A percentile compares a stretch with the other conserved stretches of the same genome.
These are phyloP conservation scores for Turritis glabra DNA, from an alignment of 345 rosid species.

Conservation along the genomic window DNA sequence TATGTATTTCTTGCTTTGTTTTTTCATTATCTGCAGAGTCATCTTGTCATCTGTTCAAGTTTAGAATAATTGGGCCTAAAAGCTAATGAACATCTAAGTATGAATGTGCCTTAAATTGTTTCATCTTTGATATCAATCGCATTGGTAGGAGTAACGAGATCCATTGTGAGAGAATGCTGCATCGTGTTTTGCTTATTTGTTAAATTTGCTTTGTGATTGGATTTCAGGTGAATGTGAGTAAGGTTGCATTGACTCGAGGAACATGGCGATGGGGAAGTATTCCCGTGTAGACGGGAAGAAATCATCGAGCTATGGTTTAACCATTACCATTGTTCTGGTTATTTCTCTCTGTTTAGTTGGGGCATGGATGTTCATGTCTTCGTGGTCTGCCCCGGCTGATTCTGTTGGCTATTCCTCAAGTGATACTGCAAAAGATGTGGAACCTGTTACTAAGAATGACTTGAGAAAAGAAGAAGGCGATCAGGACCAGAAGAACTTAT, in stretches of 20 bases:
- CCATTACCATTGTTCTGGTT: conserved; percentile 50
- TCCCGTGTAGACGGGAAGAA: conserved; percentile 68
- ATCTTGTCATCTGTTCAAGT: neutral
- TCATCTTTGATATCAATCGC: too few species aligned
- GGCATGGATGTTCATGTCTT: conserved; percentile 77
- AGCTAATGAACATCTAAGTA: neutral
- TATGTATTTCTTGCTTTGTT: neutral
- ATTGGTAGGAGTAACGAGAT: conserved; percentile 5
- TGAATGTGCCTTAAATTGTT: too few species aligned
- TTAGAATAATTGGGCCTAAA: neutral
- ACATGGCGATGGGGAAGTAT: conserved; percentile 68
- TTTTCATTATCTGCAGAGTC: neutral
- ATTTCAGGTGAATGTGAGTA: conserved; percentile 30
- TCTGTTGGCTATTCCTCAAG: conserved; percentile 40
- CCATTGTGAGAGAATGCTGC: neutral
- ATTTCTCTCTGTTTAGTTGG: conserved; percentile 72
- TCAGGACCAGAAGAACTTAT: conserved; percentile 20
- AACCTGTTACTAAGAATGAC: conserved; percentile 40
- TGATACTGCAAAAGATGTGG: conserved; percentile 43
- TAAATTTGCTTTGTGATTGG: conserved; percentile 2
- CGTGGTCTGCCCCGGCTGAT: conserved; percentile 52
- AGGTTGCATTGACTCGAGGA: conserved; percentile 1
- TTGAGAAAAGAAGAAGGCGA: conserved; percentile 12
- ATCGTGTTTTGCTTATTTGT: neutral
- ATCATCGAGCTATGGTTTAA: conserved; percentile 63